A percentile compares a stretch with the other conserved stretches of the same genome.
phyloP scores from a whole-genome alignment of 2,329 filamentous ascomycete species.

The Neonectria ditissima region DNA sequence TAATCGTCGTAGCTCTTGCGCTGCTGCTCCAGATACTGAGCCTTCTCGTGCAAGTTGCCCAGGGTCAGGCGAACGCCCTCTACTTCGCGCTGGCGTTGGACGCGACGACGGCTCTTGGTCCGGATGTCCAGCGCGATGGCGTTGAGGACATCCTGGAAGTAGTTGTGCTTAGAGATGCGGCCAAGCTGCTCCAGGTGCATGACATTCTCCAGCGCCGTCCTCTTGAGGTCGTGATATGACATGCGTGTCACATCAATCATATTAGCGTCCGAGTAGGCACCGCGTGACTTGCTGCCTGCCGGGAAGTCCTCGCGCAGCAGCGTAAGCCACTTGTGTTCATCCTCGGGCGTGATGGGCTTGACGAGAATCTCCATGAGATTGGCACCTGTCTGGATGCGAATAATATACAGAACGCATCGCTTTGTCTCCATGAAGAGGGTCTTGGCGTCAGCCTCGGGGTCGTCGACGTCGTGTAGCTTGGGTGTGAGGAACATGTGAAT shows the following conservation, averaged over 20 bases:
- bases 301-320: constrained; percentile 85
- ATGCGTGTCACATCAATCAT: constrained; percentile 90
- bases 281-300: constrained; percentile 74
- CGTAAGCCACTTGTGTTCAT: constrained; percentile 87
- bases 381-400: constrained; percentile 90
- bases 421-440: constrained; percentile 98
- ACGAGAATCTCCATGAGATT: constrained; percentile 97
- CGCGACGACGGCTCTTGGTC: constrained; percentile 91
- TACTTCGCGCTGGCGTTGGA: constrained; percentile 91
- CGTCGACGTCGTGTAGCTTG: constrained; percentile 89
- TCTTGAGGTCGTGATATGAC: constrained; percentile 92
- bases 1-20: constrained; percentile 99
- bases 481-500: constrained; percentile 92
- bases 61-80: constrained; percentile 85
- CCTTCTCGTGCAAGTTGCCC: constrained; percentile 83
- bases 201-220: constrained; percentile 93
- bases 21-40: constrained; percentile 92
- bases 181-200: constrained; percentile 88
- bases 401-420: constrained; percentile 96
- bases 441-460: constrained; percentile 93
- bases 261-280: constrained; percentile 90
- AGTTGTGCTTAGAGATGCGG: constrained; percentile 88
- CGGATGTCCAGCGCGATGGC: constrained; percentile 96
- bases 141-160: constrained; percentile 98
- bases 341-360: constrained; percentile 86